phyloP scores from a whole-genome alignment of 2,329 filamentous ascomycete species.

The Microsporum ferrugineum region DNA sequence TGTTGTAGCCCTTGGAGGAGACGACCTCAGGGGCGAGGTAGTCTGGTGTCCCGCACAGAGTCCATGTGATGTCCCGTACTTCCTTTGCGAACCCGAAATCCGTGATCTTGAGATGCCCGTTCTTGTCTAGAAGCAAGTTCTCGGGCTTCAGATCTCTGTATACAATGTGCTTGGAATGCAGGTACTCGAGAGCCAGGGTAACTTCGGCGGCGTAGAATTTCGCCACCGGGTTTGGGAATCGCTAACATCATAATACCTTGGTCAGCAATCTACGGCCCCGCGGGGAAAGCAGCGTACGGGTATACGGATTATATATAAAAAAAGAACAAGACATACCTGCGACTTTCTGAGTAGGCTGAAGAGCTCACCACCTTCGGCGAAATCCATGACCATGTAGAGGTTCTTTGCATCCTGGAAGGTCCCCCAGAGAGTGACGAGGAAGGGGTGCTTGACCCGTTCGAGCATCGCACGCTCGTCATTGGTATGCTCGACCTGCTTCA shows the following conservation, averaged over 20 bases:
- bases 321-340: conserved; percentile 48
- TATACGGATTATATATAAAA: conserved; percentile 4
- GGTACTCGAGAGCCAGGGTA: conserved; percentile 85
- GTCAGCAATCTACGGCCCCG: conserved; percentile 3
- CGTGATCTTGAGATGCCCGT: conserved; percentile 92
- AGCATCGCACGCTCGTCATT: conserved; percentile 96
- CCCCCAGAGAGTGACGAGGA: conserved; percentile 94
- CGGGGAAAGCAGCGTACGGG: background rate
- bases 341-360: conserved; percentile 94
- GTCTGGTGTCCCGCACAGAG: conserved; percentile 90
- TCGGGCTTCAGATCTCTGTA: conserved; percentile 96
- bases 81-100: conserved; percentile 98
- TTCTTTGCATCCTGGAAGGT: conserved; percentile 95
- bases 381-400: conserved; percentile 99
- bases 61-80: conserved; percentile 98
- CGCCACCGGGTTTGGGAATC: conserved; percentile 94
- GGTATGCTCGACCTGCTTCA: conserved; percentile 99
- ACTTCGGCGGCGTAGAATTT: conserved; percentile 99
- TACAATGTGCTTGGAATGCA: conserved; percentile 91
- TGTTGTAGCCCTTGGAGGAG: conserved; percentile 99
- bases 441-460: conserved; percentile 92
- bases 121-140: conserved; percentile 80
- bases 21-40: conserved; percentile 97
- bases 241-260: conserved; percentile 43
- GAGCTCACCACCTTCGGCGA: conserved; percentile 94